A percentile compares a stretch with the other conserved stretches of the same genome.
phyloP scores from a whole-genome alignment of 331 rosid genomes.

The Pyracantha coccinea region DNA sequence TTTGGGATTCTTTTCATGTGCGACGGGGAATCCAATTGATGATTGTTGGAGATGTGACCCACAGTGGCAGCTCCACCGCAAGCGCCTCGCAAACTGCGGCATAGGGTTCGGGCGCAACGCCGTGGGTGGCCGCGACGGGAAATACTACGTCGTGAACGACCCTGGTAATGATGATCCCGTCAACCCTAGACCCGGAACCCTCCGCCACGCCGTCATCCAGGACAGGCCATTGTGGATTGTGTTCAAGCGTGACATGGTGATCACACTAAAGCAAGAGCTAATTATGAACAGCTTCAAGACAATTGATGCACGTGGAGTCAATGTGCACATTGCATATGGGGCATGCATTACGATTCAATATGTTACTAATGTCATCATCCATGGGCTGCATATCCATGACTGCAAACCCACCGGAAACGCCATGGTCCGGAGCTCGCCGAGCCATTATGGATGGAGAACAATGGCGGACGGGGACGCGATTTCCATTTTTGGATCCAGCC shows the following conservation, averaged over 20 bases:
- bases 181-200: constrained; percentile 77
- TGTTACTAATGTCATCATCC: constrained; percentile 80
- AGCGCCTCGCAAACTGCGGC: constrained; percentile 64
- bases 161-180: constrained; percentile 61
- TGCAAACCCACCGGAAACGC: constrained; percentile 92
- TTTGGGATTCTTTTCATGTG: constrained; percentile 74
- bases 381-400: constrained; percentile 76
- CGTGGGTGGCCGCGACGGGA: constrained; percentile 82
- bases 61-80: constrained; percentile 62
- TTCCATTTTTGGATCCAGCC: constrained; percentile 80
- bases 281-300: constrained; percentile 97
- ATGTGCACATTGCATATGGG: constrained; percentile 87
- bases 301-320: constrained; percentile 76
- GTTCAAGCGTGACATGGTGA: constrained; percentile 95
- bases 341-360: constrained; percentile 84
- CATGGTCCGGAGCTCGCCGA: constrained; percentile 91
- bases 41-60: constrained; percentile 98
- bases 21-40: constrained; percentile 84
- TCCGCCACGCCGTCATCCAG: constrained; percentile 90
- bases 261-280: constrained; percentile 81
- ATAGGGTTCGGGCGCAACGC: constrained; percentile 95
- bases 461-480: constrained; percentile 86
- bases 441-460: constrained; percentile 93
- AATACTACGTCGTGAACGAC: constrained; percentile 57
- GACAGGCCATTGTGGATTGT: constrained; percentile 87